phyloP scores from a whole-genome alignment of 2,329 filamentous ascomycete species.

The Fusarium neocosmosporiellum region DNA sequence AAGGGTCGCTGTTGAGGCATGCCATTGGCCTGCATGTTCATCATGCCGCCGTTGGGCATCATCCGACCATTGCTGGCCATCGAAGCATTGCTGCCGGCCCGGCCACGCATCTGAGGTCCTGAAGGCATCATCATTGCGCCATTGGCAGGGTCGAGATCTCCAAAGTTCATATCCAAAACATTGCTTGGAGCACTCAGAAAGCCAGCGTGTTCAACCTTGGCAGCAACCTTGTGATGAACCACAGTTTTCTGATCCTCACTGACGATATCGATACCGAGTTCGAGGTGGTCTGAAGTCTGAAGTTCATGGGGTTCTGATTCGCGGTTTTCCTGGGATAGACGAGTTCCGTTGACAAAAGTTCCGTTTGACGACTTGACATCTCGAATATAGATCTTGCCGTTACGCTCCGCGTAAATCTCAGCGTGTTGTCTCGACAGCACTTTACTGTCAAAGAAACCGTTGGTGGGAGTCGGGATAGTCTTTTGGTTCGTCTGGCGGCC shows the following conservation, averaged over 20 bases:
- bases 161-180: constrained; percentile 89
- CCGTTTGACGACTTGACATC: constrained; percentile 99
- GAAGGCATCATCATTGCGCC: constrained; percentile 77
- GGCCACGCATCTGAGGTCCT: constrained; percentile 76
- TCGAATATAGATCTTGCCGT: constrained; percentile 93
- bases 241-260: constrained; percentile 99
- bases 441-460: constrained; percentile 98
- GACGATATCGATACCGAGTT: constrained; percentile 97
- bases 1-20: constrained; percentile 83
- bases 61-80: constrained; percentile 71
- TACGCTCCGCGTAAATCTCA: constrained; percentile 88
- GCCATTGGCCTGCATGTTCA: constrained; percentile 65
- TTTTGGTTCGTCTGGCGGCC: constrained; percentile 98
- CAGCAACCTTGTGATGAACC: constrained; percentile 97
- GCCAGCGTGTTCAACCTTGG: constrained; percentile 95
- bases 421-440: constrained; percentile 96
- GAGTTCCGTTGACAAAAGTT: constrained; percentile 94
- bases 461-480: constrained; percentile 88
- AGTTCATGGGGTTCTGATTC: constrained; percentile 97
- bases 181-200: constrained; percentile 80
- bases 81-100: constrained; percentile 75
- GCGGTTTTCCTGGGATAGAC: constrained; percentile 91
- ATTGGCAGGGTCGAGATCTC: constrained; percentile 86
- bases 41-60: constrained; percentile 58
- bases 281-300: constrained; percentile 89